Conservation (phyloP, 306 rosid species). For the Cicer judaicum region DNA sequence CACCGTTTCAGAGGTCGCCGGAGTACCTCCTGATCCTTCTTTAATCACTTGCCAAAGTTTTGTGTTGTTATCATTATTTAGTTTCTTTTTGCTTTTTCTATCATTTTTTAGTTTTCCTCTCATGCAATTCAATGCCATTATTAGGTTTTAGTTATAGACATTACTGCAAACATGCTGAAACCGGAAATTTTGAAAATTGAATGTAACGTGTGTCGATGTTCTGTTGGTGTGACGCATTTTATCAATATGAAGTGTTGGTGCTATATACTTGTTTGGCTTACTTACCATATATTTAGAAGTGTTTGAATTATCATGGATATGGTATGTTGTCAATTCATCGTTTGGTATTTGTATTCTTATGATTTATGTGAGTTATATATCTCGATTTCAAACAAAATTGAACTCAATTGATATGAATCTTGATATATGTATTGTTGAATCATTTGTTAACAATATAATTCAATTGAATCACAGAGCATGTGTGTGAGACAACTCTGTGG, state of each 20-base stretch:
- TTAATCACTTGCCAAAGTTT: constrained; percentile 72
- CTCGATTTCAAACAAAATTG: neutral
- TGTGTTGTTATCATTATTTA: neutral
- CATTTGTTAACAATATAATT: too few species aligned
- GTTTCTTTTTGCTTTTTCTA: neutral
- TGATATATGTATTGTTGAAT: neutral
- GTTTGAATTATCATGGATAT: neutral
- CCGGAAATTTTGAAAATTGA: too few species aligned
- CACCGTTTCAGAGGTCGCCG: constrained; percentile 55
- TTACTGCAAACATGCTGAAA: too few species aligned
- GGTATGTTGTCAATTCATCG: neutral
- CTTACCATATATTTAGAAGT: neutral
- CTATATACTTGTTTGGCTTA: neutral
- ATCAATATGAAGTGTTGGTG: neutral
- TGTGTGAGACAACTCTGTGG: too few species aligned
- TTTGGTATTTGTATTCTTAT: too few species aligned
- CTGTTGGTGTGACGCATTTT: too few species aligned
- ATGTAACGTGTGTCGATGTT: too few species aligned
- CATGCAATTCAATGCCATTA: constrained; percentile 1
- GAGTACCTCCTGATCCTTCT: constrained; percentile 57
- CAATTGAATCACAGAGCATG: too few species aligned
- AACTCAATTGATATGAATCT: neutral
- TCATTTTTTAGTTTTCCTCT: neutral
- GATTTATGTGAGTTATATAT: neutral
- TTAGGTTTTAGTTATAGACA: neutral